Percentiles rank a stretch among this genome's conserved stretches.
phyloP scores from a whole-genome alignment of 2,329 filamentous ascomycete species.

The Colletotrichum cuscutae region DNA sequence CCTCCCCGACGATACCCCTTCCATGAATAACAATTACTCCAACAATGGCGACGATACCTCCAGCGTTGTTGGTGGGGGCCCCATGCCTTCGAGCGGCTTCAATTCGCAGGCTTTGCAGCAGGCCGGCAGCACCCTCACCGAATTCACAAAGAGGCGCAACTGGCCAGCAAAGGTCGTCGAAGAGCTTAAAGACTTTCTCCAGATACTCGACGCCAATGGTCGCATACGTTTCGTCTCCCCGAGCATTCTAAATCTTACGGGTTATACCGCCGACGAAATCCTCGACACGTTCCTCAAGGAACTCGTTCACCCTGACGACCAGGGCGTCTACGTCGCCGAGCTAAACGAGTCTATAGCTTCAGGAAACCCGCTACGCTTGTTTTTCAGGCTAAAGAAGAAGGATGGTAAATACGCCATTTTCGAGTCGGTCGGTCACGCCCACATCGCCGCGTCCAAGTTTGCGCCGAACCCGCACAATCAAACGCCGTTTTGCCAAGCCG shows the following conservation, averaged over 20 bases:
- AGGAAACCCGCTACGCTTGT: slow-evolving; percentile 82
- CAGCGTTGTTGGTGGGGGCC: slow-evolving; percentile 52
- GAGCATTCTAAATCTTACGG: slow-evolving; percentile 78
- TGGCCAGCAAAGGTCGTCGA: slow-evolving; percentile 92
- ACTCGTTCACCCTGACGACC: slow-evolving; percentile 87
- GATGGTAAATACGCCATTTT: slow-evolving; percentile 83
- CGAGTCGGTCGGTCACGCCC: slow-evolving; percentile 92
- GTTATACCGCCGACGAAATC: slow-evolving; percentile 77
- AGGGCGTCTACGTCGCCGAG: slow-evolving; percentile 83
- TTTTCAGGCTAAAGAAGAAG: slow-evolving; percentile 83
- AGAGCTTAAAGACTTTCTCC: slow-evolving; percentile 87
- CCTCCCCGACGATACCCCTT: slow-evolving; percentile 24
- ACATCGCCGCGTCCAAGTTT: slow-evolving; percentile 78
- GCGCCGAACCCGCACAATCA: slow-evolving; percentile 72
- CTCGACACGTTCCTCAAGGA: slow-evolving; percentile 82
- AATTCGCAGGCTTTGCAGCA: slow-evolving; percentile 42
- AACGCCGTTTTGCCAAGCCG: slow-evolving; percentile 81
- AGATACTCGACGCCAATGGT: slow-evolving; percentile 87
- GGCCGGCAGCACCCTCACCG: slow-evolving; percentile 59
- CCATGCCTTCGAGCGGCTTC: slow-evolving; percentile 52
- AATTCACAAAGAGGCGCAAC: slow-evolving; percentile 71
- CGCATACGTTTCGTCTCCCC: slow-evolving; percentile 88
- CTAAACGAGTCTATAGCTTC: slow-evolving; percentile 89
- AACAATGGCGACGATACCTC: slow-evolving; percentile 29
- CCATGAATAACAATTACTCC: slow-evolving; percentile 30